A percentile compares a stretch with the other conserved stretches of the same genome.
Conservation (phyloP, 140 eudicot genomes). For the Cichorium intybus region DNA sequence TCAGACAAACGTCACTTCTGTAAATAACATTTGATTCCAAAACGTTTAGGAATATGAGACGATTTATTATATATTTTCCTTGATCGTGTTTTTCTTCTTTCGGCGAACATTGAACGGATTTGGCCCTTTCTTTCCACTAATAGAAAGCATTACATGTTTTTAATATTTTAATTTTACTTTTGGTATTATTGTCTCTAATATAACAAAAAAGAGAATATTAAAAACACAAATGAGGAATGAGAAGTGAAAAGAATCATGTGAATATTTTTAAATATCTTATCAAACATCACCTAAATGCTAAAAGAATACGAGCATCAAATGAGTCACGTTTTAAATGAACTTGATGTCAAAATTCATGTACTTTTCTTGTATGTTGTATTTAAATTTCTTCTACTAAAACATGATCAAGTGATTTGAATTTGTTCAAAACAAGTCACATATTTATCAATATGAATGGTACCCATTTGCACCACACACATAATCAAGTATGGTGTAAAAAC, state of each 20-base stretch:
- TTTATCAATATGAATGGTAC: neutral
- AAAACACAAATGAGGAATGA: neutral
- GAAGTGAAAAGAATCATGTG: neutral
- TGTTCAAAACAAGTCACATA: neutral
- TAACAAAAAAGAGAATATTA: neutral
- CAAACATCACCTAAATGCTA: neutral
- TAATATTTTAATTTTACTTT: neutral
- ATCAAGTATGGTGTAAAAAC: neutral
- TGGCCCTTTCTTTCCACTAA: neutral
- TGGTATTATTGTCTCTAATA: neutral
- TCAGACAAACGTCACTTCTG: neutral
- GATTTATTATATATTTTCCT: too few species aligned
- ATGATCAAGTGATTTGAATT: neutral
- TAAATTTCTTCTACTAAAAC: neutral
- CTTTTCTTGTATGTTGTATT: neutral
- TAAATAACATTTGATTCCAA: neutral
- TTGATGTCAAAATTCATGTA: neutral
- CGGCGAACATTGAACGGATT: neutral
- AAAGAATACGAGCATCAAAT: neutral
- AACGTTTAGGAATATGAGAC: too few species aligned
- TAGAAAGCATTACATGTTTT: neutral
- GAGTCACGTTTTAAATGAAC: neutral
- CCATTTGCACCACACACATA: neutral
- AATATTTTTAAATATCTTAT: too few species aligned
- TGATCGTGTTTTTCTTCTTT: too few species aligned